Conservation (phyloP, 108 stramenopile genomes). For the Cyclotella baltica region DNA sequence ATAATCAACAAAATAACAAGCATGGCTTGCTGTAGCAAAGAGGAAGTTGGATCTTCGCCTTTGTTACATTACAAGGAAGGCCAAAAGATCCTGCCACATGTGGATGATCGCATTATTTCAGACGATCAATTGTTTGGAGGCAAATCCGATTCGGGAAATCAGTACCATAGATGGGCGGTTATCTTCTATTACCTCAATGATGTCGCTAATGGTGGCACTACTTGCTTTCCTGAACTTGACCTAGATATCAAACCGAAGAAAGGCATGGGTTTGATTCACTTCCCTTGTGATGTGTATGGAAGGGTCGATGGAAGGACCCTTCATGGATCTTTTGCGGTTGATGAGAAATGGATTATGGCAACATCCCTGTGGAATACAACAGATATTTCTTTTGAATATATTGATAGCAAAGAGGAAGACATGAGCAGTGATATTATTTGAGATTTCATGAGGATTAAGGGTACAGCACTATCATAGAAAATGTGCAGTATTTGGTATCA, state of each 20-base stretch:
- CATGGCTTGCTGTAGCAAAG: background rate
- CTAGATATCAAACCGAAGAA: background rate
- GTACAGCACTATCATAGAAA: no score
- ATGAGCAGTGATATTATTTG: constrained; percentile 6
- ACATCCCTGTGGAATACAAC: background rate
- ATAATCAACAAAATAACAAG: background rate
- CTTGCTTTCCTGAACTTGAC: background rate
- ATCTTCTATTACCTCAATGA: constrained; percentile 9
- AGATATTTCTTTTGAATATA: background rate
- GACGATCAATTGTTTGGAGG: background rate
- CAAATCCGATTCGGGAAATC: background rate
- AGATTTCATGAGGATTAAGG: no score
- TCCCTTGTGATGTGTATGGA: background rate
- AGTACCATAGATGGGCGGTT: background rate
- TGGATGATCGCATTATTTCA: background rate
- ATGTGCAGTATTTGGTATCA: no score
- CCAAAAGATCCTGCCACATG: background rate
- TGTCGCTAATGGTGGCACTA: background rate
- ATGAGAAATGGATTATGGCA: background rate
- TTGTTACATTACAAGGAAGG: background rate
- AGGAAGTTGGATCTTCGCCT: background rate
- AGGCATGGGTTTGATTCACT: constrained; percentile 2
- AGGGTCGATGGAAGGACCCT: background rate
- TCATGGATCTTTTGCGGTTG: background rate
- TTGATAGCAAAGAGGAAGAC: background rate